These are phyloP conservation scores for Pyrenophora seminiperda DNA, from an alignment of 2,329 filamentous ascomycete genomes.

Conservation along the genomic window DNA sequence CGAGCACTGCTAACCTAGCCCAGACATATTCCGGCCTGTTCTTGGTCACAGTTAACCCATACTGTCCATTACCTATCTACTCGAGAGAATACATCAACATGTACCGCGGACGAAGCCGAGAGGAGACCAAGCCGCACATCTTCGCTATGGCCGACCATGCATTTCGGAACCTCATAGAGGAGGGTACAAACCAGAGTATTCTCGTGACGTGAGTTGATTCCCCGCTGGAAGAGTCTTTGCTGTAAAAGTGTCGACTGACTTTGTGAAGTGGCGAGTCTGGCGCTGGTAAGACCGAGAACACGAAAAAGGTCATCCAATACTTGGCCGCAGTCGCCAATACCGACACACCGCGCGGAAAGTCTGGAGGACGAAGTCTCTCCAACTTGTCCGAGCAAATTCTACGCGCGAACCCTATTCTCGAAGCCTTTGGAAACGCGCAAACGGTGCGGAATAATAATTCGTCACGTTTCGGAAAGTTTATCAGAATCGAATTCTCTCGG, in stretches of 20 bases:
- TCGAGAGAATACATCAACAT: slow-evolving; percentile 96
- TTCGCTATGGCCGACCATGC: slow-evolving; percentile 97
- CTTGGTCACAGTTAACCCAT: slow-evolving; percentile 95
- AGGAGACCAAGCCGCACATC: slow-evolving; percentile 96
- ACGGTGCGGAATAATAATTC: slow-evolving; percentile 98
- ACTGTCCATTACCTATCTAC: slow-evolving; percentile 93
- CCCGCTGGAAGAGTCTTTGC: not conserved
- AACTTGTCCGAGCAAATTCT: slow-evolving; percentile 96
- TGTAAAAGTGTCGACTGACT: slow-evolving; percentile 22
- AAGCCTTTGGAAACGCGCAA: slow-evolving; percentile 97
- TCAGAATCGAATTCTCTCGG: slow-evolving; percentile 90
- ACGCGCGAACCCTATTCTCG: slow-evolving; percentile 93
- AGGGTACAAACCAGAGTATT: slow-evolving; percentile 95
- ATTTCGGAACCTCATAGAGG: slow-evolving; percentile 92
- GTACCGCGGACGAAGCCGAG: slow-evolving; percentile 89
- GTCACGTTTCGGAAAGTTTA: slow-evolving; percentile 97
- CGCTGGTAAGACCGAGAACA: slow-evolving; percentile 98
- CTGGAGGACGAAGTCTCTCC: slow-evolving; percentile 70
- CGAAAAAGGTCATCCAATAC: slow-evolving; percentile 99
- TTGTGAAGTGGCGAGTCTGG: slow-evolving; percentile 78
- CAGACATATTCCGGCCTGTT: slow-evolving; percentile 96
- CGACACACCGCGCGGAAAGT: slow-evolving; percentile 68
- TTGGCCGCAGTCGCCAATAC: slow-evolving; percentile 90
- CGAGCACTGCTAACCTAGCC: slow-evolving; percentile 4
- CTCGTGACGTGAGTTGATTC: slow-evolving; percentile 72